Evolutionary conservation across 148 eudicot species (phyloP), one percentile per base, ranked within the genome.

Genomic region (Spergularia marina): DNA sequence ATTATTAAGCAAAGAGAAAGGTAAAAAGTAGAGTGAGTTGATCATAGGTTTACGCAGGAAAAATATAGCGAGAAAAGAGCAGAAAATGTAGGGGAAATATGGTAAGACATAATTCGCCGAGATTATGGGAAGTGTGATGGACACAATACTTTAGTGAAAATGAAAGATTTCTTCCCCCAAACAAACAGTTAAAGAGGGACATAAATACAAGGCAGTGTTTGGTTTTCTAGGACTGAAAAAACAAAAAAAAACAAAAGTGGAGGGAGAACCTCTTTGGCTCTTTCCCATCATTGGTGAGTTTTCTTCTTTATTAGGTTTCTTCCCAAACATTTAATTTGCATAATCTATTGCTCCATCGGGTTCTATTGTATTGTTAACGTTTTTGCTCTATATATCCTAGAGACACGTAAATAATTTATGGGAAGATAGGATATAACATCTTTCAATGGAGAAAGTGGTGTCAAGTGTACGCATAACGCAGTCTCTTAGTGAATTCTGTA

Each of bases 1-100:
- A 30, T 30, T 30, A 30, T 30, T 25, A 82, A 77, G 77, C 82
- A 78, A 83, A 82, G 75, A 78, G 25, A 49, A 74, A 73, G 56
- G 79, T 51, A 61, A 65, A 55, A 59, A 6, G 56, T 30, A 20
- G 34, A 72, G 61, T 59, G 74, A 65, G 55, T 60, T 74, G 68
- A 70, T 67, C 59, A 55, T 68, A 72, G 57, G 34, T 49, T 49
- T 12, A 12, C 51, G 36, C 10, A 40, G 7, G 14, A 53, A 25
- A 56, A 15, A 47, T 30, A 30, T 30, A 30, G 36, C 36, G 36
- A 30, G 36, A 30, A 30, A 30, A 58, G 25, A 54, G 74, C 59
- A 44, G 63, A 60, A 68, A 73, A 44, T 72, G 64, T 13, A 66
- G 70, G 72, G 10, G 16, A 51, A 58, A 1, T 65, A 57, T 47